Evolutionary conservation across 306 rosid genomes (phyloP).

Genomic region (Boehmeria nivea): DNA sequence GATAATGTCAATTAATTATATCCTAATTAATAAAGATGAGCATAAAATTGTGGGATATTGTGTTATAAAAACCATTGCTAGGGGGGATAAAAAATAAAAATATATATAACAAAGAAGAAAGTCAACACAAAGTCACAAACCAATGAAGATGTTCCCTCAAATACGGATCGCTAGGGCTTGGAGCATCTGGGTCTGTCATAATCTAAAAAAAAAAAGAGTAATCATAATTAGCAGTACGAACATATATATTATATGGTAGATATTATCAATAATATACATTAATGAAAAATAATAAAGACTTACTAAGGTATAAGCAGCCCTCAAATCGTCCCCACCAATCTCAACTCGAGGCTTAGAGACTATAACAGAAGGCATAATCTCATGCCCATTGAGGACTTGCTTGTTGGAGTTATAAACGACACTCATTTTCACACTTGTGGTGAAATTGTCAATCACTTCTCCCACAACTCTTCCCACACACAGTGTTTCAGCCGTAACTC

Average conservation of each 20-base stretch:
- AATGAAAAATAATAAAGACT: not conserved
- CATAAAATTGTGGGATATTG: too few species aligned
- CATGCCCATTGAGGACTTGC: constrained; percentile 73
- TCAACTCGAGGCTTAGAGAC: constrained; percentile 61
- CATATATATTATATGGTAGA: not conserved
- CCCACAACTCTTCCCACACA: constrained; percentile 75
- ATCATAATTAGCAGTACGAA: not conserved
- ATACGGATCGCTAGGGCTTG: constrained; percentile 87
- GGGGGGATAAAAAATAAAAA: too few species aligned
- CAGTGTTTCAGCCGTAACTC: constrained; percentile 56
- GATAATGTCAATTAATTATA: too few species aligned
- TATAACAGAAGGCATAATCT: constrained; percentile 58
- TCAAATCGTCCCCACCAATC: constrained; percentile 75
- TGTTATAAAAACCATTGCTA: too few species aligned
- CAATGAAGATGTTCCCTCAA: constrained; percentile 84
- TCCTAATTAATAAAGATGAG: not conserved
- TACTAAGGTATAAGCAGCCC: constrained; percentile 79
- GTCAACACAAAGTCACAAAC: too few species aligned
- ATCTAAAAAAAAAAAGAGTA: constrained; percentile 30
- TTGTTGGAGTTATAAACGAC: constrained; percentile 54
- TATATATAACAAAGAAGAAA: too few species aligned
- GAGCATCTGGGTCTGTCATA: constrained; percentile 96
- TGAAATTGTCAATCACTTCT: constrained; percentile 79
- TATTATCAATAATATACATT: not conserved
- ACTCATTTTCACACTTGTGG: constrained; percentile 64